Conservation (phyloP, 2,329 filamentous ascomycete genomes). For the Incumbomyces delicatus region DNA sequence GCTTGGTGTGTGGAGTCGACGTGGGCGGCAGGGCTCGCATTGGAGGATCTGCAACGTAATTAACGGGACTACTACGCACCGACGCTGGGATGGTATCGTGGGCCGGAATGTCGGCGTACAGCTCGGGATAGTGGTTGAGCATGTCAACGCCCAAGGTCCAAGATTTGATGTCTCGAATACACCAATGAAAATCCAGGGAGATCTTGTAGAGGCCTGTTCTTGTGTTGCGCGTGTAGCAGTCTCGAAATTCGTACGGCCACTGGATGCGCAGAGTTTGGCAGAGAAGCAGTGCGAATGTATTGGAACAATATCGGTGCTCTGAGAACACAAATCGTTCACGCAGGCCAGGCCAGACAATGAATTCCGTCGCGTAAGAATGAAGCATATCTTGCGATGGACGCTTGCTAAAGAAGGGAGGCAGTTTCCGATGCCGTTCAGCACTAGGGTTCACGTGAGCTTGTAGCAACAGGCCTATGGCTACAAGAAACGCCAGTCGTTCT, state of each 20-base stretch:
- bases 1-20: too few relatives aligned
- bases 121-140: constrained; percentile 17
- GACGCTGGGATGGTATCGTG: constrained; percentile 12
- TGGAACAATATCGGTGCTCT: constrained; percentile 19
- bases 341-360: constrained; percentile 19
- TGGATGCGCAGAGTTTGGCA: constrained; percentile 12
- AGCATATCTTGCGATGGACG: constrained; percentile 16
- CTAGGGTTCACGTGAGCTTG: constrained; percentile 18
- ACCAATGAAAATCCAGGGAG: constrained; percentile 16
- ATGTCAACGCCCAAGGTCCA: constrained; percentile 19
- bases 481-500: constrained; percentile 17
- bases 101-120: constrained; percentile 17
- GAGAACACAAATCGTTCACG: constrained; percentile 19
- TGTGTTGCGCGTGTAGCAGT: constrained; percentile 18
- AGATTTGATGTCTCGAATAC: constrained; percentile 15
- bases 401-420: constrained; percentile 18
- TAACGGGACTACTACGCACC: not conserved
- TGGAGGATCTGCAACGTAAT: too few relatives aligned
- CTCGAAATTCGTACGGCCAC: constrained; percentile 20
- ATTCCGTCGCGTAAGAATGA: constrained; percentile 19
- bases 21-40: too few relatives aligned
- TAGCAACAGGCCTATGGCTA: constrained; percentile 16
- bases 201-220: constrained; percentile 18
- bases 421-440: constrained; percentile 11
- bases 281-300: constrained; percentile 17